A percentile compares a stretch with the other conserved stretches of the same genome.
Evolutionary conservation across 164 flowering plant species (phyloP).

Genomic region (Vitis vinifera): DNA sequence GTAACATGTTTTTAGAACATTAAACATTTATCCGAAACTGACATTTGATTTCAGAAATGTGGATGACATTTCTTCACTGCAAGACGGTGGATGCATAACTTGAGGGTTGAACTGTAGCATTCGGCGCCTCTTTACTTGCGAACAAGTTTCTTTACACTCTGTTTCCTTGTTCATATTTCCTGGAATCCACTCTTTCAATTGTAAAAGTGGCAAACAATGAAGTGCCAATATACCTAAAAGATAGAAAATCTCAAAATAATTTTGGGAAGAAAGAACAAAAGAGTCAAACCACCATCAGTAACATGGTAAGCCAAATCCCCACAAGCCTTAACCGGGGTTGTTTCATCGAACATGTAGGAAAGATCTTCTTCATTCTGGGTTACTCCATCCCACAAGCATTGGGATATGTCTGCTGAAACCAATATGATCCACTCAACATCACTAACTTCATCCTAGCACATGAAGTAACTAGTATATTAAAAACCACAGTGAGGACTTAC

Average conservation of each 20-base stretch:
- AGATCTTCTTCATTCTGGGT: conserved; percentile 50
- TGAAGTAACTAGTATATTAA: background rate
- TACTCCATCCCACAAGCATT: conserved; percentile 45
- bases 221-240: background rate
- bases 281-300: conserved; percentile 33
- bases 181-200: conserved; percentile 30
- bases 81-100: conserved; percentile 28
- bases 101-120: conserved; percentile 66
- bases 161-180: conserved; percentile 45
- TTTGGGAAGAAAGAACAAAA: background rate
- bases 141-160: conserved; percentile 38
- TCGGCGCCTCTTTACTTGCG: conserved; percentile 76
- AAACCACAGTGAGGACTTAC: conserved; percentile 26
- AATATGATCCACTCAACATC: background rate
- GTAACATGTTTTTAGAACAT: background rate
- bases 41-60: conserved; percentile 59
- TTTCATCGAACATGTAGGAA: conserved; percentile 61
- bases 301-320: conserved; percentile 61
- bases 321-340: conserved; percentile 82
- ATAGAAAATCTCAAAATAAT: background rate
- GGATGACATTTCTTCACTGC: conserved; percentile 45
- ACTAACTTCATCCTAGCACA: background rate
- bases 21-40: conserved; percentile 7
- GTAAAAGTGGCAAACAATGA: background rate
- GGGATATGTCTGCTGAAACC: conserved; percentile 40